Percentiles rank a stretch among this genome's conserved stretches.
Conservation (phyloP, 2,329 filamentous ascomycete species). For the Nemania bipapillata region DNA sequence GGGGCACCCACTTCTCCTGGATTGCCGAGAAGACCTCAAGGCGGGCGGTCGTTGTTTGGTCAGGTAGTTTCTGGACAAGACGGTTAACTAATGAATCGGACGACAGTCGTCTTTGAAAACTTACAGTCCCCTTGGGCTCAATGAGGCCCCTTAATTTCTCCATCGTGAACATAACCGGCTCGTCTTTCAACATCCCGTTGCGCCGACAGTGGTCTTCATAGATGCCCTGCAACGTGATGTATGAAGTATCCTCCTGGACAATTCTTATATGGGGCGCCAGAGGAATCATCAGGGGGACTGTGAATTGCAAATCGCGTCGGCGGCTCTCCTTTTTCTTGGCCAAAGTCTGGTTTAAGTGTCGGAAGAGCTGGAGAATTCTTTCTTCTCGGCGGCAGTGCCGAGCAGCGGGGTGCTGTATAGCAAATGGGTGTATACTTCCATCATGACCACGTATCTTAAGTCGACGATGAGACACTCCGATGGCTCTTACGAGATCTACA, state of each 20-base stretch:
- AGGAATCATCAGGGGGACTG: constrained; percentile 93
- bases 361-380: constrained; percentile 93
- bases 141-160: constrained; percentile 85
- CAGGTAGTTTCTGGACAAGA: constrained; percentile 68
- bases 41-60: constrained; percentile 76
- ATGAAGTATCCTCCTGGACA: constrained; percentile 93
- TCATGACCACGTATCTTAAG: constrained; percentile 97
- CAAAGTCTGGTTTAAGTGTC: constrained; percentile 94
- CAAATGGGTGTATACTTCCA: constrained; percentile 95
- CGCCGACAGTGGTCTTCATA: constrained; percentile 96
- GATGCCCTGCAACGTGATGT: constrained; percentile 91
- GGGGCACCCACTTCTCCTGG: constrained; percentile 90
- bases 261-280: constrained; percentile 93
- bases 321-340: constrained; percentile 94
- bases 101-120: constrained; percentile 45
- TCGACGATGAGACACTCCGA: constrained; percentile 89
- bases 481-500: constrained; percentile 89
- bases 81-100: constrained; percentile 37
- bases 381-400: constrained; percentile 94
- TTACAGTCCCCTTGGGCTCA: constrained; percentile 72
- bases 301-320: constrained; percentile 93
- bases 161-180: constrained; percentile 93
- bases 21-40: constrained; percentile 95
- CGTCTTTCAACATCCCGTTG: constrained; percentile 89
- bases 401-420: constrained; percentile 93